A percentile compares a stretch with the other conserved stretches of the same genome.
Conservation (phyloP, 139 green algal species). For the Pseudopediastrum boryanum region DNA sequence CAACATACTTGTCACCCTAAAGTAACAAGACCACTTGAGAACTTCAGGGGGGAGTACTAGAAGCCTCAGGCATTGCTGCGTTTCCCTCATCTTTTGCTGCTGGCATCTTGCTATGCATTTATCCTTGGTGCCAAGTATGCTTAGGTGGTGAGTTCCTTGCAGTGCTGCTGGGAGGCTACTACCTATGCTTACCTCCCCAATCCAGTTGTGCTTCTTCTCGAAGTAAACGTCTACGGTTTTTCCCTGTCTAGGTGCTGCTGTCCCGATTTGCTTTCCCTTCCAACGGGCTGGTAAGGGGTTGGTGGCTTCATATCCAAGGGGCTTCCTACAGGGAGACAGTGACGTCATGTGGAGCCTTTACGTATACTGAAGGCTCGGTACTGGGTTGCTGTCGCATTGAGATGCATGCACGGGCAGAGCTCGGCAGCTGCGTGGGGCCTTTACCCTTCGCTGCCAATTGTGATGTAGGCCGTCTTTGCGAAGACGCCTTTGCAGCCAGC, state of each 20-base stretch:
- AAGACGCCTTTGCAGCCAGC: slow-evolving; percentile 75
- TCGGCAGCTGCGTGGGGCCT: neutral
- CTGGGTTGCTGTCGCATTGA: neutral
- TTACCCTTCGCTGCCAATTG: slow-evolving; percentile 65
- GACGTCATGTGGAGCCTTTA: neutral
- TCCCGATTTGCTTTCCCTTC: slow-evolving; percentile 72
- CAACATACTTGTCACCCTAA: slow-evolving; percentile 64
- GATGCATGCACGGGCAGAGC: neutral
- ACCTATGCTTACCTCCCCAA: slow-evolving; percentile 59
- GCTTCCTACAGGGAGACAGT: slow-evolving; percentile 49
- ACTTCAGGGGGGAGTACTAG: no score
- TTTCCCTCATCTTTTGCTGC: no score
- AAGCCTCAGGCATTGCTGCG: no score
- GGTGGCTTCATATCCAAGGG: slow-evolving; percentile 63
- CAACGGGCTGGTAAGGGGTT: slow-evolving; percentile 45
- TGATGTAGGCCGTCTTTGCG: slow-evolving; percentile 70
- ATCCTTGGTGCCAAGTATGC: no score
- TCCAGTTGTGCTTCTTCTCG: slow-evolving; percentile 77
- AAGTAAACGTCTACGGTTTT: slow-evolving; percentile 76
- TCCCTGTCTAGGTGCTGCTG: slow-evolving; percentile 52
- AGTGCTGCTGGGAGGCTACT: no score
- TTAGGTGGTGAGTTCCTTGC: no score
- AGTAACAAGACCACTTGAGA: no score
- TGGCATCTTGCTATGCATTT: no score
- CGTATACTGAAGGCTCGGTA: no score